phyloP scores from a whole-genome alignment of 257 asterid species.

The Gentiana macrophylla region DNA sequence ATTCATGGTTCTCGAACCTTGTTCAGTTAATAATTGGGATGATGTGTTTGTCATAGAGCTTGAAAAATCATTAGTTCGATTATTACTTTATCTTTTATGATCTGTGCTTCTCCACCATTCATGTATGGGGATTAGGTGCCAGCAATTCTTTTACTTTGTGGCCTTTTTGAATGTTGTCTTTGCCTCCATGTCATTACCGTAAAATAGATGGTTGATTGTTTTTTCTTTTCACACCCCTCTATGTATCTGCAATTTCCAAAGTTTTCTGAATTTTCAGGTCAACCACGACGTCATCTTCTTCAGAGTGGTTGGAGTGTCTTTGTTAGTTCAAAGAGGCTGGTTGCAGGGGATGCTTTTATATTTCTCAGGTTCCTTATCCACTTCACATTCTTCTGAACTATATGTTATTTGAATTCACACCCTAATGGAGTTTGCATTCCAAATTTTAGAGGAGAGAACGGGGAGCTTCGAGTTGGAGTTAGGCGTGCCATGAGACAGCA shows the following conservation, averaged over 20 bases:
- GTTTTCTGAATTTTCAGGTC: constrained; percentile 35
- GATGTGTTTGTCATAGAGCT: neutral
- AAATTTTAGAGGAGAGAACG: constrained; percentile 74
- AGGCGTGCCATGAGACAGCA: constrained; percentile 93
- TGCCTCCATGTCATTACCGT: too few species aligned
- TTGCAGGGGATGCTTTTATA: constrained; percentile 94
- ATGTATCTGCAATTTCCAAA: too few species aligned
- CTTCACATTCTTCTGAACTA: constrained; percentile 1
- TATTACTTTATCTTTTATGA: too few species aligned
- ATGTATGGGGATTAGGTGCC: too few species aligned
- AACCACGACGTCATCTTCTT: constrained; percentile 91
- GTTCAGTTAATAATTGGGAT: neutral
- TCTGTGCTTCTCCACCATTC: too few species aligned
- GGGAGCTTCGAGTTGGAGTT: constrained; percentile 90
- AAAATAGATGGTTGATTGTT: too few species aligned
- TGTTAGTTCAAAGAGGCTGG: constrained; percentile 90
- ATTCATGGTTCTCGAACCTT: constrained; percentile 4
- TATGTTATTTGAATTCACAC: neutral
- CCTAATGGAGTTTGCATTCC: neutral
- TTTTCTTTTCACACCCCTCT: too few species aligned
- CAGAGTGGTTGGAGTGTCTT: constrained; percentile 98
- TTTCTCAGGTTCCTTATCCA: constrained; percentile 54
- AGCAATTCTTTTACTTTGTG: too few species aligned
- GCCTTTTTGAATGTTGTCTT: too few species aligned
- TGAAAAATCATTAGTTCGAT: neutral